Base-by-base conservation (phyloP, 805 yeast genomes). In the Wickerhamomyces xylosicus region DNA sequence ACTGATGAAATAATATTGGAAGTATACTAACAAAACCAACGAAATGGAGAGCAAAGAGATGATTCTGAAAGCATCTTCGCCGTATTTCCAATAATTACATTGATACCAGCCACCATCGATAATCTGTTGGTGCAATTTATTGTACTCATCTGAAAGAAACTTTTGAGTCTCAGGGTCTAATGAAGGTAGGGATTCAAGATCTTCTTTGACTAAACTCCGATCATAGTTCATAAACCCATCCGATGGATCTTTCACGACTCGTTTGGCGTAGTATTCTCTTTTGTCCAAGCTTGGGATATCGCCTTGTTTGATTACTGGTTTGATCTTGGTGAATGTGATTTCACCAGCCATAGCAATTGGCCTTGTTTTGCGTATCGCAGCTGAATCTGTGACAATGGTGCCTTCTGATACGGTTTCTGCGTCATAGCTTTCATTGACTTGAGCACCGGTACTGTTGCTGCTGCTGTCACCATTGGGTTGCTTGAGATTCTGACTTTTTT, bases 51-150 rank as follows among this genome's bases (percentile, higher is more conserved):
- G 71, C 31, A 86, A 58, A 0, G 75, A 49, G 2, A 63, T 44
- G 35, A 84, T 80, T 45, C 92, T 73, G 27, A 74, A 54, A 5
- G 73, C 59, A 51, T 86, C 95, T 34, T 81, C 65, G n/a, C 65
- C 72, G 54, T 87, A 86, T 35, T 71, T 75, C 69, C 78, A 65
- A 56, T 85, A 86, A 41, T 76, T 70, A 57, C 95, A 86, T 33
- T 79, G 62, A 54, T 85, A 87, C 33, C 70, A 71, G 1, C 86
- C 87, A 11, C 67, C 72, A 1, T 62, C 63, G 14, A 69, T 71
- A 31, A 86, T 52, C 28, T 59, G 54, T 17, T 68, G 57, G 54
- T 84, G 89, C 22, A 87, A 63, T 35, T 63, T 65, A 40, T 75
- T 68, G 59, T 83, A 86, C 54, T 73, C 75, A 15, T 53, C 49